Percentiles rank a stretch among this genome's conserved stretches.
These are phyloP conservation scores for Arthrobotrys conoides DNA, from an alignment of 2,329 filamentous ascomycete genomes.

Conservation along the genomic window DNA sequence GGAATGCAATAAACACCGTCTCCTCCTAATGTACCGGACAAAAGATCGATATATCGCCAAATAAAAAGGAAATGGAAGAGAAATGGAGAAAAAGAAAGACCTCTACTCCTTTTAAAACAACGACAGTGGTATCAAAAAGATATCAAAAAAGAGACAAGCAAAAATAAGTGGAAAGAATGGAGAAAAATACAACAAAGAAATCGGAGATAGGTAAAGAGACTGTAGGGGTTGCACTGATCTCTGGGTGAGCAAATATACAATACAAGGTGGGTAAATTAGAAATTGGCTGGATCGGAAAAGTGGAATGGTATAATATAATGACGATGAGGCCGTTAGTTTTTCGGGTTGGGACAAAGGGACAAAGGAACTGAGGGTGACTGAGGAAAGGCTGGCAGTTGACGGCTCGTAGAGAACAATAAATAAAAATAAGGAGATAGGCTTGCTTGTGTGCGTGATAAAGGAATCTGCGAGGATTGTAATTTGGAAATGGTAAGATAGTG, in stretches of 20 bases:
- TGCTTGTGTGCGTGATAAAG: not conserved
- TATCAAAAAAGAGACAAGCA: constrained; percentile 7
- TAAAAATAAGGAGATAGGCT: not conserved
- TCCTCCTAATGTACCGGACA: constrained; percentile 31
- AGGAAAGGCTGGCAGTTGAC: constrained; percentile 14
- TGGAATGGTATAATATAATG: constrained; percentile 9
- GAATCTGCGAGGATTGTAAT: not conserved
- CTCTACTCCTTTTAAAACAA: constrained; percentile 51
- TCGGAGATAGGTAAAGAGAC: not conserved
- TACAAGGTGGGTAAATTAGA: constrained; percentile 1
- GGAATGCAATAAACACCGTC: constrained; percentile 19
- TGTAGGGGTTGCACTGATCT: not conserved
- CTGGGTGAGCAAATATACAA: constrained; percentile 18
- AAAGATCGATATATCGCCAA: constrained; percentile 14
- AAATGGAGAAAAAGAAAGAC: constrained; percentile 21
- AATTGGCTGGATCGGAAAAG: constrained; percentile 20
- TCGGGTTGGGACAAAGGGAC: constrained; percentile 9
- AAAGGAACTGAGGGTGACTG: constrained; percentile 1
- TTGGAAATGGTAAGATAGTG: not conserved
- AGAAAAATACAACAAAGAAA: constrained; percentile 11
- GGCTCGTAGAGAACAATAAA: not conserved
- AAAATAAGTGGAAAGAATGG: not conserved
- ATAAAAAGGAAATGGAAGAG: not conserved
- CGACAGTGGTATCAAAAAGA: constrained; percentile 33
- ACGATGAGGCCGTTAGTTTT: constrained; percentile 19